Percentiles rank a stretch among this genome's conserved stretches.
These are phyloP conservation scores for Cucurbita pepo DNA, from an alignment of 306 rosid genomes.

Conservation along the genomic window DNA sequence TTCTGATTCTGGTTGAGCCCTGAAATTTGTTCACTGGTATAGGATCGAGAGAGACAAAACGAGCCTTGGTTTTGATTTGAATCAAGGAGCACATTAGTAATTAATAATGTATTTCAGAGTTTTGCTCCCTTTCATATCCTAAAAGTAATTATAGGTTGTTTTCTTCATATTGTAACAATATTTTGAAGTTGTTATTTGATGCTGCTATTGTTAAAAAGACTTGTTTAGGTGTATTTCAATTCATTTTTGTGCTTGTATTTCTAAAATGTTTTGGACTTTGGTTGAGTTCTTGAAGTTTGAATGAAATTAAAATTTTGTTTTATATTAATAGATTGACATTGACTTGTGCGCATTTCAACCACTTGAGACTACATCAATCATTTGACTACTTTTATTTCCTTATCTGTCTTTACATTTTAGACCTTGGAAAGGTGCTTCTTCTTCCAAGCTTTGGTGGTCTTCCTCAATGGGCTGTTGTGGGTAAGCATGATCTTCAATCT, in stretches of 20 bases:
- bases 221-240: background rate
- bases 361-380: background rate
- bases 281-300: background rate
- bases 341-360: background rate
- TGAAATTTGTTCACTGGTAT: background rate
- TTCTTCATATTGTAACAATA: background rate
- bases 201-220: background rate
- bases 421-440: constrained; percentile 76
- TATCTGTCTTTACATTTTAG: constrained; percentile 12
- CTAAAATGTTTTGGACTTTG: background rate
- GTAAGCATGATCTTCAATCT: constrained; percentile 11
- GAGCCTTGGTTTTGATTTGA: background rate
- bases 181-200: background rate
- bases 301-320: background rate
- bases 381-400: constrained; percentile 2
- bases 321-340: background rate
- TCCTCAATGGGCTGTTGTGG: constrained; percentile 89
- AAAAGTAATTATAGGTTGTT: background rate
- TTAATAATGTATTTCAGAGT: background rate
- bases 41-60: background rate
- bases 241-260: background rate
- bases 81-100: background rate
- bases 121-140: background rate
- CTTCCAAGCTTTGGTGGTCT: constrained; percentile 77
- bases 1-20: background rate